Base-by-base conservation (phyloP, 2,329 filamentous ascomycete genomes). In the Diaporthe ilicicola region DNA sequence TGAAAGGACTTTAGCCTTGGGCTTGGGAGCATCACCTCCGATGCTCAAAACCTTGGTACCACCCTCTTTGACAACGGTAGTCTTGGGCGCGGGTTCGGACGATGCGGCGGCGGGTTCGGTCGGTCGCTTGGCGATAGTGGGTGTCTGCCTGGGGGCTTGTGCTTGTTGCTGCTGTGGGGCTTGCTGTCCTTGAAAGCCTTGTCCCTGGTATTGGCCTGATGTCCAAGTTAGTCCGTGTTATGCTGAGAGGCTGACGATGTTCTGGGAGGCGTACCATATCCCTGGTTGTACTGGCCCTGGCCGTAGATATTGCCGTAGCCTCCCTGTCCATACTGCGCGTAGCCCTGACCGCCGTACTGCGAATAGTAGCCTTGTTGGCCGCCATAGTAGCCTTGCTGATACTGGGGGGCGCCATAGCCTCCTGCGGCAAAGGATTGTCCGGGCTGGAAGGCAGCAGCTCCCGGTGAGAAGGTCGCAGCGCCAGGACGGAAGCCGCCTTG, bases 401-500 rank as follows among this genome's bases (percentile, higher is more conserved):
- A 86, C 72, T 87, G 84, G 71, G 85, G 83, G 72, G 87, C 85
- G 73, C 89, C 87, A 75, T 89, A 88, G 74, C 82, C 83, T 68
- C 84, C 88, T 73, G 90, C 85, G 68, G 85, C 90, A 76, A 87
- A 94, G 72, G 84, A 82, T 80, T 94, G 92, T 61, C 92, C 92
- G 10, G 93, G 93, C 70, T 91, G 89, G 81, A 95, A 95, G 27
- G 88, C 81, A 73, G 89, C 84, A 42, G 92, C 92, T 62, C 89
- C 90, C 22, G 93, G 94, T 59, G 91, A 89, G 84, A 97, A 96
- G 24, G 91, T 87, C 71, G 89, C 84, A 70, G 90, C 91, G 72
- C 89, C 90, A 15, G 91, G 91, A 13, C 86, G 87, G 85, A 94
- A 94, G 74, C 84, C 82, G 71, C 82, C 84, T 71, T 81, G 80